Evolutionary conservation across 192 early-diverging fungal species (phyloP).

Genomic region (Rhizophagus sp.): DNA sequence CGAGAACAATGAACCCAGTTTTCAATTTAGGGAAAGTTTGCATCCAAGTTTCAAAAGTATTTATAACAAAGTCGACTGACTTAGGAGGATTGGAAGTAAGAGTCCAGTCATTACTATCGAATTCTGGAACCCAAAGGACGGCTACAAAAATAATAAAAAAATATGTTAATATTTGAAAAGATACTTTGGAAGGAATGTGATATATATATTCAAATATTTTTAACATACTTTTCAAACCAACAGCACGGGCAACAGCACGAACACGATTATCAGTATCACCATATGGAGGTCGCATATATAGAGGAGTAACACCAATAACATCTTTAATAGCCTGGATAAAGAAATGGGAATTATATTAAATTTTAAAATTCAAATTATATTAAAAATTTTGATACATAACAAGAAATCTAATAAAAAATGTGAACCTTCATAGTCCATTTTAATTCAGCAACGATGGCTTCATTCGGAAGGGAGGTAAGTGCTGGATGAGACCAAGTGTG

Average conservation of each 20-base stretch:
- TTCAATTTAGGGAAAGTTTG: constrained; percentile 41
- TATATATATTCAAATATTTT: not conserved
- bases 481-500: constrained; percentile 68
- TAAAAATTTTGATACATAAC: not conserved
- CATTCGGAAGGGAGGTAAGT: constrained; percentile 50
- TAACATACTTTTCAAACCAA: constrained; percentile 30
- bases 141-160: constrained; percentile 44
- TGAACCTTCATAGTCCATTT: constrained; percentile 61
- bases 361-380: not conserved
- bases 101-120: constrained; percentile 56
- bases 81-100: constrained; percentile 19
- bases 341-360: not conserved
- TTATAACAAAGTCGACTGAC: constrained; percentile 22
- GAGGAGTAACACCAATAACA: constrained; percentile 50
- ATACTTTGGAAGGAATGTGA: constrained; percentile 18
- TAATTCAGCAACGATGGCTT: constrained; percentile 61
- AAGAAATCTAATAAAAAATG: not conserved
- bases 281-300: constrained; percentile 51
- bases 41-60: constrained; percentile 47
- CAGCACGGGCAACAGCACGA: constrained; percentile 40
- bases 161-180: constrained; percentile 5
- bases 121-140: constrained; percentile 51
- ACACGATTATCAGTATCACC: constrained; percentile 60
- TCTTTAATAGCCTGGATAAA: constrained; percentile 46
- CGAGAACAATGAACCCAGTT: constrained; percentile 48